A percentile compares a stretch with the other conserved stretches of the same genome.
Evolutionary conservation across 1,284 basidiomycete species (phyloP).

Genomic region (Sanghuangporus weigelae): DNA sequence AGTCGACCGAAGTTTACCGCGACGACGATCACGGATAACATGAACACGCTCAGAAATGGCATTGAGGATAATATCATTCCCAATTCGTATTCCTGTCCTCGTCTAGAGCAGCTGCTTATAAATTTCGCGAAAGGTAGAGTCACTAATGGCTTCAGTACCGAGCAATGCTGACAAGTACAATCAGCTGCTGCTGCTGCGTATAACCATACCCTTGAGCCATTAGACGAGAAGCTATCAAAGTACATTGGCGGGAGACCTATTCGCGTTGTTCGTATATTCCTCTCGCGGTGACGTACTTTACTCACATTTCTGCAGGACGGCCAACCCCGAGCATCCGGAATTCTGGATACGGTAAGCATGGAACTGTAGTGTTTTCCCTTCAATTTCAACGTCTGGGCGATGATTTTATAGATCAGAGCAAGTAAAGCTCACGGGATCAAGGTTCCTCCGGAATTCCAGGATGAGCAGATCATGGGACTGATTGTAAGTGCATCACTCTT

Average conservation of each 20-base stretch:
- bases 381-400: background rate
- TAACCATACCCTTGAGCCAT: conserved; percentile 57
- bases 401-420: conserved; percentile 47
- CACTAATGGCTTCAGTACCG: background rate
- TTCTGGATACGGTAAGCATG: conserved; percentile 66
- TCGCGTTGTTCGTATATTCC: conserved; percentile 36
- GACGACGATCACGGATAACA: background rate
- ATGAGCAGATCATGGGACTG: conserved; percentile 48
- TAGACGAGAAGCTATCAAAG: conserved; percentile 64
- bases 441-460: conserved; percentile 65
- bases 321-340: conserved; percentile 69
- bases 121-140: conserved; percentile 53
- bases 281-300: background rate
- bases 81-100: conserved; percentile 62
- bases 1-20: background rate
- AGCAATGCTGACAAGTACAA: background rate
- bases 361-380: background rate
- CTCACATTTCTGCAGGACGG: conserved; percentile 43
- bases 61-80: conserved; percentile 73
- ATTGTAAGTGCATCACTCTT: conserved; percentile 40
- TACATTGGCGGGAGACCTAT: conserved; percentile 68
- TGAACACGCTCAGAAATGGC: conserved; percentile 42
- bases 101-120: conserved; percentile 56
- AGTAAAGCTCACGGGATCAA: conserved; percentile 66
- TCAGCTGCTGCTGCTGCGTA: conserved; percentile 61